These are phyloP conservation scores for Rhizoclosmatium sp. DNA, from an alignment of 192 early-diverging fungal genomes.

Conservation along the genomic window DNA sequence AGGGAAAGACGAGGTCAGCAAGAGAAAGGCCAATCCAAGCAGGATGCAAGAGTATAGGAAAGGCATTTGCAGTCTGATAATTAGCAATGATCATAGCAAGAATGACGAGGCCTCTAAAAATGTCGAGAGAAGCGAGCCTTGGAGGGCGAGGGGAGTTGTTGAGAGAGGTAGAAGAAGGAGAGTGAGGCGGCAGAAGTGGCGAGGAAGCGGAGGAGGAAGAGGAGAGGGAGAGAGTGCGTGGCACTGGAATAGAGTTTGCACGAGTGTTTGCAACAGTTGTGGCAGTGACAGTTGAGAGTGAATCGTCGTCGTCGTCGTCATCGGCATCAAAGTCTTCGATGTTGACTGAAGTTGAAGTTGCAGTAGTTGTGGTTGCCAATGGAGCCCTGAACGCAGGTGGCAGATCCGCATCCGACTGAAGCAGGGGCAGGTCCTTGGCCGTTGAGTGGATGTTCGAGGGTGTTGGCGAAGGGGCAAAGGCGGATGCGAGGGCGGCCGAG, in stretches of 20 bases:
- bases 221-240: no score
- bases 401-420: no score
- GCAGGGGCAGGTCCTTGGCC: no score
- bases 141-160: neutral
- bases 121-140: conserved; percentile 54
- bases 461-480: no score
- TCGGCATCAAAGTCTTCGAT: neutral
- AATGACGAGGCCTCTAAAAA: conserved; percentile 55
- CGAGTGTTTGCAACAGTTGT: neutral
- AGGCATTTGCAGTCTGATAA: conserved; percentile 49
- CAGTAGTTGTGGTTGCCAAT: no score
- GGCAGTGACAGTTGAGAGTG: neutral
- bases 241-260: neutral
- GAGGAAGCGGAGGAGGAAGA: neutral
- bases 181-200: neutral
- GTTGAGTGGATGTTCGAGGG: no score
- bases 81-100: conserved; percentile 63
- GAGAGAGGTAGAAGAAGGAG: neutral
- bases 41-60: conserved; percentile 42
- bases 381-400: no score
- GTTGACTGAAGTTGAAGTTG: neutral
- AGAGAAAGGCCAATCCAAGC: conserved; percentile 58
- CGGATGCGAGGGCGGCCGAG: no score
- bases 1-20: conserved; percentile 64
- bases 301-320: neutral